Evolutionary conservation across 495 filamentous ascomycete genomes (phyloP).

Genomic region (Podospora pseudoanserina): DNA sequence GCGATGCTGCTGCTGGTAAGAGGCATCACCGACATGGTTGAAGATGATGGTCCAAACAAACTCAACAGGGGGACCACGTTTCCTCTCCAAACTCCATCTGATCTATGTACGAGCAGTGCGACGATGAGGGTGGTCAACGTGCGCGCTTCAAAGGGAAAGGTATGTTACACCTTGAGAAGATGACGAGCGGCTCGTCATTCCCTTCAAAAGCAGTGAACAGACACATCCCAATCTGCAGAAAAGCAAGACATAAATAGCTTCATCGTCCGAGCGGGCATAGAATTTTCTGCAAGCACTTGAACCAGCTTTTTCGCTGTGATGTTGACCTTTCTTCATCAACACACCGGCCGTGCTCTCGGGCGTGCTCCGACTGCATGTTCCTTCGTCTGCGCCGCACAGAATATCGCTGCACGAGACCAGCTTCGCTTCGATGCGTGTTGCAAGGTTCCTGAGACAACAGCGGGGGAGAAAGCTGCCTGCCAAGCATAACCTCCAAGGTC

Average conservation of each 20-base stretch:
- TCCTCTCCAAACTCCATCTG: conserved; percentile 6
- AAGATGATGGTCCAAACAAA: not conserved
- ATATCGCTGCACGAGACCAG: conserved; percentile 15
- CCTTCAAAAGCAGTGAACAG: not conserved
- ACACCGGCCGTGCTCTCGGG: conserved; percentile 13
- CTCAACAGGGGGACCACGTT: conserved; percentile 20
- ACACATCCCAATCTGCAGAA: not conserved
- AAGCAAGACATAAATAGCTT: conserved; percentile 12
- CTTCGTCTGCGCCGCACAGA: conserved; percentile 16
- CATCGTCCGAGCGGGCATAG: conserved; percentile 12
- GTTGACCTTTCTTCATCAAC: not conserved
- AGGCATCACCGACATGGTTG: not conserved
- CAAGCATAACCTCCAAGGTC: conserved; percentile 1
- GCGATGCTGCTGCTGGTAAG: not conserved
- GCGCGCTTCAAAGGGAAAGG: too few species aligned
- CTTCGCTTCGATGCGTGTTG: conserved; percentile 27
- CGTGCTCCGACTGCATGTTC: conserved; percentile 4
- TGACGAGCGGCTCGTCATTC: too few species aligned
- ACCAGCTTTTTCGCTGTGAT: not conserved
- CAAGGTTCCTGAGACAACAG: conserved; percentile 25
- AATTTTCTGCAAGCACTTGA: not conserved
- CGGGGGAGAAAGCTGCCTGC: not conserved
- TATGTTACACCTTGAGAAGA: too few species aligned
- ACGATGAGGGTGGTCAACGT: not conserved
- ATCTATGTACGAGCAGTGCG: not conserved